These are phyloP conservation scores for Trapa bicornis DNA, from an alignment of 345 rosid genomes.

Conservation along the genomic window DNA sequence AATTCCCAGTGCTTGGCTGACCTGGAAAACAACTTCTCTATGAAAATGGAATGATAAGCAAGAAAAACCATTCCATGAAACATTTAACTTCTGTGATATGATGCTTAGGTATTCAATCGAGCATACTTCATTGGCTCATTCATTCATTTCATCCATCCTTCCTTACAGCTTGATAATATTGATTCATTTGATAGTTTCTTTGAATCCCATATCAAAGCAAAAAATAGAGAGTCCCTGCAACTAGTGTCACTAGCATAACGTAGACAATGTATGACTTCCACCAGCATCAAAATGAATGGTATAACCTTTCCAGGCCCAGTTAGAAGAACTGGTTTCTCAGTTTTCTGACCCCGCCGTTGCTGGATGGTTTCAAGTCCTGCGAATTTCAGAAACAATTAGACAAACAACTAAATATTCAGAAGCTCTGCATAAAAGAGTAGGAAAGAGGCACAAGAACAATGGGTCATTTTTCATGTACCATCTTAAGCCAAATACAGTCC, in stretches of 20 bases:
- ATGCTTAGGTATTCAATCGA: not conserved
- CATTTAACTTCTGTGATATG: not conserved
- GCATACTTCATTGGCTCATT: not conserved
- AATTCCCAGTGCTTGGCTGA: slow-evolving; percentile 92
- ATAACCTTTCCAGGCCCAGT: slow-evolving; percentile 92
- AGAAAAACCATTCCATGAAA: not conserved
- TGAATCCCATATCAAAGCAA: too few species aligned
- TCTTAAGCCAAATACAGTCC: not conserved
- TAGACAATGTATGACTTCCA: not conserved
- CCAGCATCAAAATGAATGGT: not conserved
- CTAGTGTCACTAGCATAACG: not conserved
- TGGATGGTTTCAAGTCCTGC: slow-evolving; percentile 84
- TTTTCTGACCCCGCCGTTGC: slow-evolving; percentile 66
- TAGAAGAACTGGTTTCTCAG: slow-evolving; percentile 66
- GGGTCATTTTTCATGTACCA: not conserved
- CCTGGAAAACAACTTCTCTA: slow-evolving; percentile 20
- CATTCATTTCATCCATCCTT: not conserved
- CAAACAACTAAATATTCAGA: not conserved
- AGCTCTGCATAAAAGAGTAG: not conserved
- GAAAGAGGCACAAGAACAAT: not conserved
- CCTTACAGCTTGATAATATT: not conserved
- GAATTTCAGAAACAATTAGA: not conserved
- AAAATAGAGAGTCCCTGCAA: not conserved
- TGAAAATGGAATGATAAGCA: not conserved
- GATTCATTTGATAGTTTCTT: not conserved